These are phyloP conservation scores for Clarireedia hainanense DNA, from an alignment of 2,329 filamentous ascomycete genomes.

Conservation along the genomic window DNA sequence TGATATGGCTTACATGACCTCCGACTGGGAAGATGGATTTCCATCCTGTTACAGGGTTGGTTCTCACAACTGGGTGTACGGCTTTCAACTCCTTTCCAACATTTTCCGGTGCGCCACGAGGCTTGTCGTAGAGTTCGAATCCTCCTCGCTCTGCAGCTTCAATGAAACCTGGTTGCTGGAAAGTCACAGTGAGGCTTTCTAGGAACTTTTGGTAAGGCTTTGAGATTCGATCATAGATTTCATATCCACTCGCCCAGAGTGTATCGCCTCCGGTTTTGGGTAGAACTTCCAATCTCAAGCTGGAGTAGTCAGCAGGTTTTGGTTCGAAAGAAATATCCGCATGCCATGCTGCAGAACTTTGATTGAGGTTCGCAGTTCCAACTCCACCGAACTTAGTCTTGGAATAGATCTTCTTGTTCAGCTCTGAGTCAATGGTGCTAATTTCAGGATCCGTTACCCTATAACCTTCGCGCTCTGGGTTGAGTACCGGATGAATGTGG, in stretches of 20 bases:
- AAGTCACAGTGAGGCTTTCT: conserved; percentile 48
- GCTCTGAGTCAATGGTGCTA: conserved; percentile 52
- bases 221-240: conserved; percentile 57
- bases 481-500: conserved; percentile 54
- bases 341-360: conserved; percentile 46
- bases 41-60: conserved; percentile 52
- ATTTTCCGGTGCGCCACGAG: conserved; percentile 43
- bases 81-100: conserved; percentile 40
- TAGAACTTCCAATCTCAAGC: conserved; percentile 46
- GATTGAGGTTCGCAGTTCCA: conserved; percentile 27
- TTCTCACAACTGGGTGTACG: conserved; percentile 47
- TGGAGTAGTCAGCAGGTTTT: conserved; percentile 54
- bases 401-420: conserved; percentile 43
- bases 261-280: conserved; percentile 50
- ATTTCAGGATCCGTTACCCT: conserved; percentile 48
- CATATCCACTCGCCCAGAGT: conserved; percentile 60
- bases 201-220: conserved; percentile 48
- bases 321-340: conserved; percentile 59
- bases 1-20: conserved; percentile 42
- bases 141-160: conserved; percentile 37
- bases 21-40: conserved; percentile 47
- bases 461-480: conserved; percentile 41
- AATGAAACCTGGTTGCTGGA: conserved; percentile 42
- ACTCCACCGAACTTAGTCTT: neutral
- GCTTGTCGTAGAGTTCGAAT: conserved; percentile 38